Conservation (phyloP, 2,329 filamentous ascomycete species). For the Cercospora sp. region DNA sequence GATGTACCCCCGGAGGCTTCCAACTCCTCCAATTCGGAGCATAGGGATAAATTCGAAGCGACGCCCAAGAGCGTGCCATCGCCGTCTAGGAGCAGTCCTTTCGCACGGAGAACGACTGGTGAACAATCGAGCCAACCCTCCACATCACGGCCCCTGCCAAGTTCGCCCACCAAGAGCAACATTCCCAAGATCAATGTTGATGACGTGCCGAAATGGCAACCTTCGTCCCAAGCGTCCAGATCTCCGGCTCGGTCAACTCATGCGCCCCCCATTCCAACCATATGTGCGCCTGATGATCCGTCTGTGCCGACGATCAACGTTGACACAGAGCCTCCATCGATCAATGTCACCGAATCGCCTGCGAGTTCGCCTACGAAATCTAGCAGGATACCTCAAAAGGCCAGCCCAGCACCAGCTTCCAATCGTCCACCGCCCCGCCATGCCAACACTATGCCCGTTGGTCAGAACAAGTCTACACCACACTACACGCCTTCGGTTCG, state of each 20-base stretch:
- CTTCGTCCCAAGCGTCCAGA: conserved; percentile 13
- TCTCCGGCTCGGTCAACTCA: conserved; percentile 4
- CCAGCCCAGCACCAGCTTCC: conserved; percentile 38
- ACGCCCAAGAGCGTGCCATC: conserved; percentile 5
- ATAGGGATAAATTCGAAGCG: conserved; percentile 7
- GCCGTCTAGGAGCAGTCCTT: conserved; percentile 5
- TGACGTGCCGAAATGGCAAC: conserved; percentile 20
- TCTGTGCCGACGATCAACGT: conserved; percentile 34
- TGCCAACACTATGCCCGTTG: conserved; percentile 35
- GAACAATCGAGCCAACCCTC: neutral
- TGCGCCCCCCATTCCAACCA: conserved; percentile 48
- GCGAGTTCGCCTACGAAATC: conserved; percentile 3
- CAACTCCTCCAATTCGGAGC: neutral
- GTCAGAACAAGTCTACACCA: conserved; percentile 39
- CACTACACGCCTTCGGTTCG: conserved; percentile 50
- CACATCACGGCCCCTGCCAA: conserved; percentile 6
- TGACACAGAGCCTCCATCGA: conserved; percentile 31
- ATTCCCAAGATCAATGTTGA: conserved; percentile 22
- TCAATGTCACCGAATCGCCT: conserved; percentile 17
- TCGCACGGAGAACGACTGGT: neutral
- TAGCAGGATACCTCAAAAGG: conserved; percentile 6
- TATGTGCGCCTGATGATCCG: conserved; percentile 52
- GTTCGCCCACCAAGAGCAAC: conserved; percentile 13
- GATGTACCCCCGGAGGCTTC: conserved; percentile 23
- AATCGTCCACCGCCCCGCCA: conserved; percentile 40